These are phyloP conservation scores for Fusarium sp. DNA, from an alignment of 2,329 filamentous ascomycete species.

Conservation along the genomic window DNA sequence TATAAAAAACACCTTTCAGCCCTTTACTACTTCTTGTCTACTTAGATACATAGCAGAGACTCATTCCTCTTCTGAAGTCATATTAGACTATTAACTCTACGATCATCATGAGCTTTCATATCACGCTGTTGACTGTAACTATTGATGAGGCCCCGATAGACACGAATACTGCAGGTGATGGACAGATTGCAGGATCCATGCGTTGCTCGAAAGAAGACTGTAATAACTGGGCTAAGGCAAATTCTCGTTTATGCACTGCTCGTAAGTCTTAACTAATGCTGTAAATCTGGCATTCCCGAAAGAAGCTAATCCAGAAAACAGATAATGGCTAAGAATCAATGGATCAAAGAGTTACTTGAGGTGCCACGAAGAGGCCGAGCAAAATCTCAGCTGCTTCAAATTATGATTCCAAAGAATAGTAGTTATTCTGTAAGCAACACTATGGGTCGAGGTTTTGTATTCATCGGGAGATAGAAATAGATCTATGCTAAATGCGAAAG, in stretches of 20 bases:
- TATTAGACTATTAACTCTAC: background rate
- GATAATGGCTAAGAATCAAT: background rate
- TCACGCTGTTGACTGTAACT: background rate
- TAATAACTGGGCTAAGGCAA: background rate
- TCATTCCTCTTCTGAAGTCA: background rate
- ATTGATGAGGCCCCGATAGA: background rate
- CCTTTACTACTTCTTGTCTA: too few species aligned
- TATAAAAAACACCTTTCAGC: too few species aligned
- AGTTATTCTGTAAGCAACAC: background rate
- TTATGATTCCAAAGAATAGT: background rate
- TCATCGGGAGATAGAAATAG: background rate
- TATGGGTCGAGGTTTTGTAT: background rate
- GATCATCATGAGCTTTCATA: background rate
- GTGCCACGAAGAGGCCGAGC: fast-evolving
- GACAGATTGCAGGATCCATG: background rate
- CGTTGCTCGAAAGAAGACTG: background rate
- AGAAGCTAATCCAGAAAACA: background rate
- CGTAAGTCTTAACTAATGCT: background rate
- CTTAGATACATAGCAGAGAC: too few species aligned
- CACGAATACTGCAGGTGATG: background rate
- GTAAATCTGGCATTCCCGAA: background rate
- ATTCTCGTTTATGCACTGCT: background rate
- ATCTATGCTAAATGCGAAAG: slow-evolving; percentile 1
- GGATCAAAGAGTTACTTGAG: background rate
- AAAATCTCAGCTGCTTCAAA: background rate